Conservation (phyloP, 2,329 filamentous ascomycete genomes). For the Cyanodermella asteris region DNA sequence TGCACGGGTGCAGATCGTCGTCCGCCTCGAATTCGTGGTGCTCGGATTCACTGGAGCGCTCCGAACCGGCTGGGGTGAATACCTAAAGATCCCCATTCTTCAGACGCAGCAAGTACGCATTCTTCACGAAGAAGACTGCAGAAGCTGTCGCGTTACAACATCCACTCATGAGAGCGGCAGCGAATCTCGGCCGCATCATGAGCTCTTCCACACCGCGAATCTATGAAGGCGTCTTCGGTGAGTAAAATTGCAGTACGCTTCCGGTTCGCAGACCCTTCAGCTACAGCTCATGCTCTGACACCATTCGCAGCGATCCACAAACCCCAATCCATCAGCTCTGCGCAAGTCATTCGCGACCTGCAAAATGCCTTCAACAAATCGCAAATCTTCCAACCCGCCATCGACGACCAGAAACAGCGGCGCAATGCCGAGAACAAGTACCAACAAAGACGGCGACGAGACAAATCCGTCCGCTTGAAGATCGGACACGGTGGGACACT, state of each 20-base stretch:
- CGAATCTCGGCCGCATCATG: too few species aligned
- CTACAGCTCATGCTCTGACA: slow-evolving; percentile 3
- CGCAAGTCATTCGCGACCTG: slow-evolving; percentile 73
- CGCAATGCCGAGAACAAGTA: slow-evolving; percentile 34
- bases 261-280: not conserved
- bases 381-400: slow-evolving; percentile 52
- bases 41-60: too few species aligned
- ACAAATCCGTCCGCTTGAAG: slow-evolving; percentile 52
- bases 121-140: too few species aligned
- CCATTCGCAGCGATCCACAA: slow-evolving; percentile 61
- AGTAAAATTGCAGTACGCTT: slow-evolving; percentile 5
- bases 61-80: too few species aligned
- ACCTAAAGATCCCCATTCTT: too few species aligned
- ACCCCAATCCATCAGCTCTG: slow-evolving; percentile 66
- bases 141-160: too few species aligned
- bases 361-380: slow-evolving; percentile 72
- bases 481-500: slow-evolving; percentile 91
- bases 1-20: too few species aligned
- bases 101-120: too few species aligned
- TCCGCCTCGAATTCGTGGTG: too few species aligned
- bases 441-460: slow-evolving; percentile 38
- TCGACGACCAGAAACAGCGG: slow-evolving; percentile 38
- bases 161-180: too few species aligned
- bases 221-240: slow-evolving; percentile 42
- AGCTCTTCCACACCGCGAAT: slow-evolving; percentile 17